Evolutionary conservation across 345 rosid species (phyloP), one percentile per base, ranked within the genome.

Genomic region (Viola odorata): DNA sequence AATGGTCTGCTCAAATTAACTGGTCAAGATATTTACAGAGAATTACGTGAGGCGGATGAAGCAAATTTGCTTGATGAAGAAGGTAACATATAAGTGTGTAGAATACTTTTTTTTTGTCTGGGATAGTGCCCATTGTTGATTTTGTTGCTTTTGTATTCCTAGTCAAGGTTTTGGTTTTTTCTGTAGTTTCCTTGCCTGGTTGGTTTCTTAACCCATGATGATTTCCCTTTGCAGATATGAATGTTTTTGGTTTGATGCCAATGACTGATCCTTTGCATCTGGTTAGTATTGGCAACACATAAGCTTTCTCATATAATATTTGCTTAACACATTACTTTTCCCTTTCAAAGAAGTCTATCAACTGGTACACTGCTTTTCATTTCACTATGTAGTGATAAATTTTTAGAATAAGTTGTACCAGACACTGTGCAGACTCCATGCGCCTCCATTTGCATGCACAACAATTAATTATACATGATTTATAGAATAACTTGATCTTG

Each of bases 31-130:
- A 64, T 81, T 45, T 60, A 68, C 45, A 66, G 73, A 65, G 88
- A 79, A 68, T 70, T 85, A 47, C 63, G 45, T 32, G 83, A 73
- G 56, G 83, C 84, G 49, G 81, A 85, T 62, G 85, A 81, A 66
- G 75, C 86, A 48, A 85, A 85, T 76, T 74, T 85, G 70, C 84
- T 85, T 50, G 83, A 81, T 65, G 86, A 77, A 78, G 82, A 85
- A 74, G 88, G 91, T 83, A 72, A 71, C 16, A 23, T 51, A 15
- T 23, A 16, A 50, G 39, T 48, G 38, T n/a, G 32, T 5, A 15
- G 32, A 37, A 23, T 23, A 54, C 42, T 57, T 49, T 10, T 2
- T 51, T 5, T 15, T 32, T 3, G 23, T 3, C 16, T 3, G 23
- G 15, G 5, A 49, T 23, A 47, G 7, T 47, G 4, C 13, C 50